A percentile compares a stretch with the other conserved stretches of the same genome.
Evolutionary conservation across 129 eudicot genomes (phyloP).

Genomic region (Artemisia tridentata): DNA sequence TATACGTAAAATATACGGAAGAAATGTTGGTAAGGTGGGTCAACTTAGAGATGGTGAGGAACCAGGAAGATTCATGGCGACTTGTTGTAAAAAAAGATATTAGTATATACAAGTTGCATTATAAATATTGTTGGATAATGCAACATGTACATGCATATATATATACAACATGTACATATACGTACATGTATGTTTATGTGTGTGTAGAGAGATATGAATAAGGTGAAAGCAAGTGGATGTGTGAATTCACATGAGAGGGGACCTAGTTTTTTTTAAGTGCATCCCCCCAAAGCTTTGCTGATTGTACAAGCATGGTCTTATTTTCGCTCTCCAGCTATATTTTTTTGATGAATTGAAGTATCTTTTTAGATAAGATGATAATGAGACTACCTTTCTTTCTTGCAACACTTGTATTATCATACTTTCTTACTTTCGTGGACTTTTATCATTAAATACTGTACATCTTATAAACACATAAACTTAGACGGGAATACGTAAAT

Average conservation of each 20-base stretch:
- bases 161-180: neutral
- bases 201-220: neutral
- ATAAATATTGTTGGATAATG: conserved; percentile 33
- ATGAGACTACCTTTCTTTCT: conserved; percentile 19
- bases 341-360: conserved; percentile 14
- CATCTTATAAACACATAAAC: neutral
- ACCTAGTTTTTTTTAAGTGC: conserved; percentile 34
- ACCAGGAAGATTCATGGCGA: conserved; percentile 73
- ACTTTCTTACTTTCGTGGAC: neutral
- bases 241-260: conserved; percentile 42
- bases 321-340: conserved; percentile 15
- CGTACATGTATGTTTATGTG: neutral
- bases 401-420: conserved; percentile 1
- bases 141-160: conserved; percentile 11
- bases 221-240: conserved; percentile 31
- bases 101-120: conserved; percentile 30
- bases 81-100: conserved; percentile 8
- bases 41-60: conserved; percentile 59
- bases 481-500: too few species aligned
- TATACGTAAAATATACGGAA: conserved; percentile 36
- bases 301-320: conserved; percentile 24
- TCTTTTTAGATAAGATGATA: conserved; percentile 24
- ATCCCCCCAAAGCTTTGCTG: conserved; percentile 32
- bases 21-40: conserved; percentile 63
- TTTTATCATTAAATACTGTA: neutral